These are phyloP conservation scores for Colletotrichum tanaceti DNA, from an alignment of 2,329 filamentous ascomycete genomes.

Conservation along the genomic window DNA sequence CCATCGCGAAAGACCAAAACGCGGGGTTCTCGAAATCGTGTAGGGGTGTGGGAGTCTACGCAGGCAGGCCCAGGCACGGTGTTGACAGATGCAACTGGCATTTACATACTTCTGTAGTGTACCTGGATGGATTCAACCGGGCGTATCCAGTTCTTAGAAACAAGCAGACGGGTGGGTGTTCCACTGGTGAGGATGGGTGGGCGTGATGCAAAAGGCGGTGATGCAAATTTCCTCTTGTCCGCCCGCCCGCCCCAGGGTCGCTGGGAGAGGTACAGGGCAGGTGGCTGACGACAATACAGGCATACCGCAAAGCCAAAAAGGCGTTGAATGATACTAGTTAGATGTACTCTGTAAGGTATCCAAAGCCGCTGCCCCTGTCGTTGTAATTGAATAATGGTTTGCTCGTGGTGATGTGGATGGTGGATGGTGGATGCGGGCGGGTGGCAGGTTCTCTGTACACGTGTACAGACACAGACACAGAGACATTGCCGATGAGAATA, in stretches of 20 bases:
- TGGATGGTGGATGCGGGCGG: too few species aligned
- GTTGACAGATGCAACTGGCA: neutral
- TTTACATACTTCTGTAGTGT: too few species aligned
- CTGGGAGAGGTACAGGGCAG: neutral
- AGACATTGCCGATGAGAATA: too few species aligned
- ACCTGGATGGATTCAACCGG: neutral
- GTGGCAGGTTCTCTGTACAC: too few species aligned
- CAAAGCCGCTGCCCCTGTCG: neutral
- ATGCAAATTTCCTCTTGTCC: slow-evolving; percentile 8
- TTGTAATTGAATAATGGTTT: slow-evolving; percentile 16
- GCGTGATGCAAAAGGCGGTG: slow-evolving; percentile 32
- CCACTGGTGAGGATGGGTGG: slow-evolving; percentile 11
- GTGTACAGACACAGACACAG: too few species aligned
- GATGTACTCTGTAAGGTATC: too few species aligned
- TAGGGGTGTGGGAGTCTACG: too few species aligned
- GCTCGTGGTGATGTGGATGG: slow-evolving; percentile 15
- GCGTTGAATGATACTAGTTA: neutral
- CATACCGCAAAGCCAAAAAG: neutral
- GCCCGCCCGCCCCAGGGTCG: neutral
- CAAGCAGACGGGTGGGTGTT: slow-evolving; percentile 11
- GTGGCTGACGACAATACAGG: slow-evolving; percentile 13
- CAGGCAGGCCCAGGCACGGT: neutral
- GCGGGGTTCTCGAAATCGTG: too few species aligned
- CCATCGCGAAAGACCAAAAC: neutral
- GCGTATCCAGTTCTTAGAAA: neutral